Percentiles rank a stretch among this genome's conserved stretches.
Evolutionary conservation across 1,284 basidiomycete genomes (phyloP).

Genomic region (Apiotrichum mycotoxinovorans): DNA sequence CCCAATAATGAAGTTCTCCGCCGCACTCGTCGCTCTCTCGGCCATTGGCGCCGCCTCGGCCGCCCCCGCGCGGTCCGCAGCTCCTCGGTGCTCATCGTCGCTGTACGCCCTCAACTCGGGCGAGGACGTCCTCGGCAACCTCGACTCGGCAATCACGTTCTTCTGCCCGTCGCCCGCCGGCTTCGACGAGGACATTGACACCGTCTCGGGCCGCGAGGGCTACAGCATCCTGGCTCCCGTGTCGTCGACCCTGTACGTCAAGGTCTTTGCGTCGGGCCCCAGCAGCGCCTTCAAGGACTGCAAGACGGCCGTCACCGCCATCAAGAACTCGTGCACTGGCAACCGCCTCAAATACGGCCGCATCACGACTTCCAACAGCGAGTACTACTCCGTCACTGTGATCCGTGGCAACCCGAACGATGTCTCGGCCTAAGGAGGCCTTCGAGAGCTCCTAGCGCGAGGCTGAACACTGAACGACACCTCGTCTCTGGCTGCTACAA

Average conservation of each 20-base stretch:
- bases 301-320: background rate
- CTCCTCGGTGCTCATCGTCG: background rate
- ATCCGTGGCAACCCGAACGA: background rate
- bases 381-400: conserved; percentile 1
- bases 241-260: background rate
- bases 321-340: background rate
- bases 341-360: background rate
- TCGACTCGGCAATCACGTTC: background rate
- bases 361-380: too few relatives aligned
- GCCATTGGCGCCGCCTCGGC: background rate
- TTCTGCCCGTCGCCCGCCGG: background rate
- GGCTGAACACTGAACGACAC: background rate
- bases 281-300: background rate
- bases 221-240: background rate
- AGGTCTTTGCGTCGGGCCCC: background rate
- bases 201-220: background rate
- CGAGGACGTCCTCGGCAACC: background rate
- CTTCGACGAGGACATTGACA: background rate
- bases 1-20: conserved; percentile 1
- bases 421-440: background rate
- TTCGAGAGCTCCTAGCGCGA: background rate
- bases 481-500: too few relatives aligned
- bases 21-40: background rate
- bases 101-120: background rate
- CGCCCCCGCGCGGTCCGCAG: background rate